phyloP scores from a whole-genome alignment of 805 yeast genomes.

The Yarrowia sp. region DNA sequence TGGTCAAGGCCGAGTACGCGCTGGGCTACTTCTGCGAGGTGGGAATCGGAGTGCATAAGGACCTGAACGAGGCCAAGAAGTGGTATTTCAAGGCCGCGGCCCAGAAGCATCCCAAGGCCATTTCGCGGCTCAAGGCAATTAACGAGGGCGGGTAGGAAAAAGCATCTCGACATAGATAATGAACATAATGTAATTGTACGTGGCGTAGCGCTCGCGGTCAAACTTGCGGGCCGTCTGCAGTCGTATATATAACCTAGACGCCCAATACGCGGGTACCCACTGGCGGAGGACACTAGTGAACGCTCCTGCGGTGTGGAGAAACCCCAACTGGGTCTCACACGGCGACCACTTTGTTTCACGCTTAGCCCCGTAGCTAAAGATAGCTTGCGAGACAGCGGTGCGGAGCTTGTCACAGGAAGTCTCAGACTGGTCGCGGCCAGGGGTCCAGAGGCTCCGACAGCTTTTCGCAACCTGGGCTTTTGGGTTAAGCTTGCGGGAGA shows the following conservation, averaged over 20 bases:
- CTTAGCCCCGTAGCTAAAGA: no score
- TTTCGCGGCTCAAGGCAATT: slow-evolving; percentile 37
- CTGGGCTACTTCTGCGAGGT: slow-evolving; percentile 66
- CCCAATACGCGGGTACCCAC: no score
- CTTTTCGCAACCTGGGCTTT: background rate
- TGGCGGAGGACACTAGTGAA: no score
- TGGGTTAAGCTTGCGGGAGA: slow-evolving; percentile 8
- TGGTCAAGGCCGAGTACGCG: slow-evolving; percentile 68
- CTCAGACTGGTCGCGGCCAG: no score
- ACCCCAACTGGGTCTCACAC: no score
- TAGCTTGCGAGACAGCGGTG: no score
- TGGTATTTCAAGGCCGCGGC: slow-evolving; percentile 64
- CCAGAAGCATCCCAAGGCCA: slow-evolving; percentile 60
- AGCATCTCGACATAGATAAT: background rate
- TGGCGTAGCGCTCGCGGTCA: no score
- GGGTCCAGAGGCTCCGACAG: background rate
- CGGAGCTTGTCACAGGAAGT: background rate
- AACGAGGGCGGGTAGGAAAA: background rate
- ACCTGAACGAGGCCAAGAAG: slow-evolving; percentile 48
- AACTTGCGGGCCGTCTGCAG: no score
- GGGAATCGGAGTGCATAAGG: slow-evolving; percentile 62
- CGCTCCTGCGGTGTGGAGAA: no score
- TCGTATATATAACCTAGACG: no score
- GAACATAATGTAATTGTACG: slow-evolving; percentile 1
- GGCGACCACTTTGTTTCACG: no score